Evolutionary conservation across 2,329 filamentous ascomycete genomes (phyloP), one percentile per base, ranked within the genome.

Genomic region (Monilinia fructigena): DNA sequence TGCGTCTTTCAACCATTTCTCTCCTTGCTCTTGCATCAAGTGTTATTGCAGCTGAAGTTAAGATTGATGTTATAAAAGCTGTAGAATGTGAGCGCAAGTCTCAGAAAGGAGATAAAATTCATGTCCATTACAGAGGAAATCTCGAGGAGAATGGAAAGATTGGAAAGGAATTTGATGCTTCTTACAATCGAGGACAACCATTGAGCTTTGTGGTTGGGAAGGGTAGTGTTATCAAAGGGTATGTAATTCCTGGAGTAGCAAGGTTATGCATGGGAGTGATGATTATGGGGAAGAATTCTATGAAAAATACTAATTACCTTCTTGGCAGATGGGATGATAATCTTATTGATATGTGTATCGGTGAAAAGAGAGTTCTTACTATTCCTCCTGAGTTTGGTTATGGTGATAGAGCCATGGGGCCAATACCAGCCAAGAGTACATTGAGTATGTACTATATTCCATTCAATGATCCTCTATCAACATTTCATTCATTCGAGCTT

Each of bases 321-420:
- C 8, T 45, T 48, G 23, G 26, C 69, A 91, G 89, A 76, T 97
- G 93, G 94, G 94, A 98, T 74, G 80, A 96, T 76, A 94, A 94
- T 60, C 84, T 98, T 50, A 74, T 95, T 64, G 91, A 91, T 75
- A 97, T 98, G 93, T 98, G 95, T 80, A 90, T 96, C 73, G 94
- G 95, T 69, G 94, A 98, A 83, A 94, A 93, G 83, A 86, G 90
- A 73, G 94, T 86, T 65, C 80, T 99, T 78, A 97, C 89, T 26
- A 95, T 99, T 66, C 92, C 93, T n/a, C 92, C 94, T 26, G 86
- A 89, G 75, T 81, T 89, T 75, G 95, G 87, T 58, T 99, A 98
- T 78, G 95, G 95, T 61, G 81, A 89, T 69, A 83, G 87, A 64
- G 83, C 79, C 48, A 85, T 91, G 76, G 93, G 93, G 1, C 92